These are phyloP conservation scores for Aspergillus fischeri DNA, from an alignment of 2,329 filamentous ascomycete genomes.

Conservation along the genomic window DNA sequence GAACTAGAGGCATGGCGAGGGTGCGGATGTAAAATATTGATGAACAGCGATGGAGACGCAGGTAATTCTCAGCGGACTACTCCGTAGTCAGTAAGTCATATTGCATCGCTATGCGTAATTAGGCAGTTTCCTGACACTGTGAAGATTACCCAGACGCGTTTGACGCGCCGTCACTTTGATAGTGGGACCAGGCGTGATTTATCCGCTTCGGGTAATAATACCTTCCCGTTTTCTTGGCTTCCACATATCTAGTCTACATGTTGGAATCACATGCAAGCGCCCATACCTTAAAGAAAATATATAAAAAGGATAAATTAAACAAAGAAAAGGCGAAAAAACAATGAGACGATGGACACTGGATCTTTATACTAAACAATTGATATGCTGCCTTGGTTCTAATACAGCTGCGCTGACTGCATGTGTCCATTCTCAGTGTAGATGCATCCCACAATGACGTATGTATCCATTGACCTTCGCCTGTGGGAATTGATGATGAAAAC, in stretches of 20 bases:
- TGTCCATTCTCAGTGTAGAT: neutral
- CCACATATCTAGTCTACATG: neutral
- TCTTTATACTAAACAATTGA: neutral
- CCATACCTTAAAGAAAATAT: neutral
- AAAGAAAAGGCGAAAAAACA: slow-evolving; percentile 3
- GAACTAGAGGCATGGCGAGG: slow-evolving; percentile 22
- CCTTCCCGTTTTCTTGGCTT: neutral
- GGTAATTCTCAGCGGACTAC: neutral
- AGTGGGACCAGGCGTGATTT: slow-evolving; percentile 13
- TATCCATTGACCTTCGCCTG: neutral
- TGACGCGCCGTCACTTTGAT: slow-evolving; percentile 12
- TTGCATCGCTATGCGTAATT: neutral
- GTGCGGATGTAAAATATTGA: neutral
- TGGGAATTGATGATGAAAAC: neutral
- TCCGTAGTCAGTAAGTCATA: neutral
- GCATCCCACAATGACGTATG: neutral
- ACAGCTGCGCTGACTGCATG: neutral
- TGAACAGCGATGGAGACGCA: neutral
- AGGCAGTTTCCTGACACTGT: neutral
- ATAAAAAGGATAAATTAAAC: neutral
- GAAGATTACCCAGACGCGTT: slow-evolving; percentile 14
- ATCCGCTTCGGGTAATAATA: slow-evolving; percentile 11
- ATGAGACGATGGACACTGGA: neutral
- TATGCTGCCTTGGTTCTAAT: neutral
- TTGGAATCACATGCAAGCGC: slow-evolving; percentile 7